Evolutionary conservation across 225 moss, liverwort and hornwort genomes (phyloP).

Genomic region (Antitrichia curtipendula): DNA sequence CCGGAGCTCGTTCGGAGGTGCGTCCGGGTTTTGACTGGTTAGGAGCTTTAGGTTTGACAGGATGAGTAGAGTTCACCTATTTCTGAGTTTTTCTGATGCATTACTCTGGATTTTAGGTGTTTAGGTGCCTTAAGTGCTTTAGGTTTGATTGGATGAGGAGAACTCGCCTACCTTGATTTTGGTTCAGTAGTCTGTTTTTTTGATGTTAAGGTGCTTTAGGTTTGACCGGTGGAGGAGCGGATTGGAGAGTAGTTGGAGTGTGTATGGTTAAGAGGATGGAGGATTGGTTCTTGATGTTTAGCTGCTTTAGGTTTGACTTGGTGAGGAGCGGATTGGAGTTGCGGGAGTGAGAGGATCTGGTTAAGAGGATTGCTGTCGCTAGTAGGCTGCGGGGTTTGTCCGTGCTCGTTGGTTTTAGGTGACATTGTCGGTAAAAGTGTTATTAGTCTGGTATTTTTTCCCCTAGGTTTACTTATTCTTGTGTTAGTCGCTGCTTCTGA

Average conservation of each 20-base stretch:
- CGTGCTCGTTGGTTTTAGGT: conserved; percentile 10
- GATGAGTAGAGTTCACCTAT: background rate
- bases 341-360: background rate
- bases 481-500: background rate
- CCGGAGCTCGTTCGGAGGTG: background rate
- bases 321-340: background rate
- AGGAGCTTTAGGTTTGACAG: background rate
- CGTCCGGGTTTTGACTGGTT: background rate
- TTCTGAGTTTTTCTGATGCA: background rate
- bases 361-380: background rate
- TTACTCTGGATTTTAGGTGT: background rate
- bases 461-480: background rate
- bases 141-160: background rate
- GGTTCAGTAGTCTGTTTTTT: background rate
- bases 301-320: background rate
- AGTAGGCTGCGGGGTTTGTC: conserved; percentile 6
- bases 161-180: background rate
- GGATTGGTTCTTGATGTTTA: no score
- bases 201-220: background rate
- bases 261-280: background rate
- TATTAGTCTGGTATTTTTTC: conserved; percentile 17
- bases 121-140: no score
- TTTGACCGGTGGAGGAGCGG: background rate
- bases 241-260: background rate
- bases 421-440: conserved; percentile 33